Conservation (phyloP, 2,329 filamentous ascomycete species). For the Fusarium sacchari region DNA sequence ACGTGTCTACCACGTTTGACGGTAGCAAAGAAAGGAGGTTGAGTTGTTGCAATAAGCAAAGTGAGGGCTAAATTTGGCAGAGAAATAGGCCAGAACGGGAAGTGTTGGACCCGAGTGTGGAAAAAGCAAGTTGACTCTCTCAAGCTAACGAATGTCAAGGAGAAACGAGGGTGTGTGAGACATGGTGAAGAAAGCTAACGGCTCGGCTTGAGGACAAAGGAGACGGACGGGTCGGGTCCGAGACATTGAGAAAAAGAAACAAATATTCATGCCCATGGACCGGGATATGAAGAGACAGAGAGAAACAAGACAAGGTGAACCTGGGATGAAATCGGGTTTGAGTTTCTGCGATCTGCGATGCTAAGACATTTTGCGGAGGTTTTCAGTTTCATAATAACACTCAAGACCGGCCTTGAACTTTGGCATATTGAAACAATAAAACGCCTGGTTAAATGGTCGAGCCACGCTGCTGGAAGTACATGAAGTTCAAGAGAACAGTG, state of each 20-base stretch:
- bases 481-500: neutral
- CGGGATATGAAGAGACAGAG: neutral
- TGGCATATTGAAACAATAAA: neutral
- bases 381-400: neutral
- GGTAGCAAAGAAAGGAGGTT: neutral
- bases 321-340: neutral
- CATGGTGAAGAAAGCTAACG: conserved; percentile 24
- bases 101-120: neutral
- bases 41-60: conserved; percentile 2
- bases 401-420: neutral
- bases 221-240: neutral
- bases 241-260: neutral
- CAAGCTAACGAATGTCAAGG: neutral
- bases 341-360: neutral
- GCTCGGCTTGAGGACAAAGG: neutral
- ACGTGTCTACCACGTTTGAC: conserved; percentile 31
- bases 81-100: neutral
- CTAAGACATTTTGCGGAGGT: neutral
- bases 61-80: neutral
- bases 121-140: conserved; percentile 15
- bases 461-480: neutral
- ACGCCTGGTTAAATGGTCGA: neutral
- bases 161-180: conserved; percentile 3
- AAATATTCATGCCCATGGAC: neutral
- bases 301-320: neutral